Evolutionary conservation across 805 yeast species (phyloP), one percentile per base, ranked within the genome.

Genomic region (Saturnispora zaruensis): DNA sequence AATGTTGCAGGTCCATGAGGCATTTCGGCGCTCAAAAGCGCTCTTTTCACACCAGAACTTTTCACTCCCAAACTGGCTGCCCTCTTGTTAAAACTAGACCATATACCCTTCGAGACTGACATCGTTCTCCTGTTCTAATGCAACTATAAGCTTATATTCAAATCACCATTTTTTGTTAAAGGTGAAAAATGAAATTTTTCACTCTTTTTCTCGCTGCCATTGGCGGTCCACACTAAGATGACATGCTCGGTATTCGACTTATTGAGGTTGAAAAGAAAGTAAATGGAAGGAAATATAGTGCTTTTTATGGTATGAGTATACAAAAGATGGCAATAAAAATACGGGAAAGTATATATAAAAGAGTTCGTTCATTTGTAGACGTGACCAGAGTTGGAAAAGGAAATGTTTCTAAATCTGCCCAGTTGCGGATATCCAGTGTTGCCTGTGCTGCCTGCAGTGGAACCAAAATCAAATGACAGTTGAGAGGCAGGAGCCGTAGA

Each of bases 1-100:
- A 81, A 58, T 16, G 84, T 73, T 9, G 70, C 71, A 8, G 87
- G 87, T 2, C 86, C 86, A 26, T 55, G 52, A 7, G 71, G 71
- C 37, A 67, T 53, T 34, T 51, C 49, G 25, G 71, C 63, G 28
- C 65, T 62, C 44, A 68, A 47, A 36, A 68, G 28, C 1, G 69
- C 68, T 3, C 46, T 54, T 49, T 61, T 57, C 6, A 68, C 46
- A 2, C 55, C 53, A 25, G 58, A 51, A 46, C 56, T 63, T 44
- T 61, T 64, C 14, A 67, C 50, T 9, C 59, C 62, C 52, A 68
- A 53, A 21, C 64, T 56, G 16, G 57, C 61, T 6, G 72, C 59
- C 53, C 72, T 60, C 50, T 56, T 65, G 34, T 62, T 42, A 48
- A 68, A 66, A 36, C 64, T 64, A 3, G 69, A 63, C 72, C 72